phyloP scores from a whole-genome alignment of 2,329 filamentous ascomycete genomes.

The Dryadomyces quercus-mongolicae region DNA sequence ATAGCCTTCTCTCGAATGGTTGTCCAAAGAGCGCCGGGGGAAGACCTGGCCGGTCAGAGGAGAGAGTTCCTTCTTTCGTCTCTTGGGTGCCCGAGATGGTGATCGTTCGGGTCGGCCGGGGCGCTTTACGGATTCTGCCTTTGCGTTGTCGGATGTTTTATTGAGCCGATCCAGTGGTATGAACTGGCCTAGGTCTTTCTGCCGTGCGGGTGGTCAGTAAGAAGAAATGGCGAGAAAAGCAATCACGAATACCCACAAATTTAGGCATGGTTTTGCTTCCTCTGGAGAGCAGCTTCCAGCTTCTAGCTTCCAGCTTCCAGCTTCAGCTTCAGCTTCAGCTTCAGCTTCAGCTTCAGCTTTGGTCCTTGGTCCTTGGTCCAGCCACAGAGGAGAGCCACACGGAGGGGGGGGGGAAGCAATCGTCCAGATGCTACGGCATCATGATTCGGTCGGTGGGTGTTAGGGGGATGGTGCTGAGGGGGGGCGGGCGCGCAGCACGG shows the following conservation, averaged over 20 bases:
- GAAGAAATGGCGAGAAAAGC: not conserved
- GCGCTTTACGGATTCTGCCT: not conserved
- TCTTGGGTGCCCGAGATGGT: not conserved
- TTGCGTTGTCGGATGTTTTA: not conserved
- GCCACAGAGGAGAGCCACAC: not conserved
- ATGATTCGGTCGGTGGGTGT: not conserved
- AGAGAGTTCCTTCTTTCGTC: not conserved
- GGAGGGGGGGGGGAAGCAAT: not conserved
- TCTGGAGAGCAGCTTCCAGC: too few species aligned
- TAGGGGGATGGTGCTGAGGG: too few species aligned
- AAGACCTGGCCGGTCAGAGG: not conserved
- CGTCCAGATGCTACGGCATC: not conserved
- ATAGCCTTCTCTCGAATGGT: not conserved
- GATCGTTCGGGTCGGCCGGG: not conserved
- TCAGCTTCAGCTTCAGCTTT: not conserved
- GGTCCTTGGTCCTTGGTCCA: not conserved
- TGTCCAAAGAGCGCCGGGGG: not conserved
- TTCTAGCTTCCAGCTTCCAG: not conserved
- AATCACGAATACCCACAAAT: not conserved
- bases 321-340: too few species aligned
- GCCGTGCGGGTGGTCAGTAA: not conserved
- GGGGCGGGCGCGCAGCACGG: too few species aligned
- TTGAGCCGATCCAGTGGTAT: not conserved
- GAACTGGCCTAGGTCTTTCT: not conserved
- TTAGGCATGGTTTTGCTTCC: not conserved